Evolutionary conservation across 169 alveolate species (phyloP).

Genomic region (Cyclospora cayetanensis): DNA sequence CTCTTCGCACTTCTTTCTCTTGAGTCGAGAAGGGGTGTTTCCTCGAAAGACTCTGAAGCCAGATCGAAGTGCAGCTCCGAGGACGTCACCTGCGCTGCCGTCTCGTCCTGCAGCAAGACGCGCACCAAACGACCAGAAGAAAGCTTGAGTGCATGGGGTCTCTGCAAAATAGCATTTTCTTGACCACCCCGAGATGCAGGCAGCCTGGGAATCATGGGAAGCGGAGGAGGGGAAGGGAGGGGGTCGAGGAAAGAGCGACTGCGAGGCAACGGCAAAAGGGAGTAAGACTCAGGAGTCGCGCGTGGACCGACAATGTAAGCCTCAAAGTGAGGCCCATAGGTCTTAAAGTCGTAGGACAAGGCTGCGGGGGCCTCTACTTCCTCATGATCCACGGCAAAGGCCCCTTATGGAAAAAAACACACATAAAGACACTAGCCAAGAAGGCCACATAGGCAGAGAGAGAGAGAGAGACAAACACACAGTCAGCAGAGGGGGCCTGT

Average conservation of each 20-base stretch:
- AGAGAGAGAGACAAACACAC: too few species aligned
- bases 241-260: background rate
- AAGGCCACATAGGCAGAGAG: too few species aligned
- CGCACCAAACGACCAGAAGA: background rate
- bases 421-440: too few species aligned
- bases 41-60: background rate
- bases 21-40: background rate
- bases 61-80: background rate
- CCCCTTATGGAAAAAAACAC: slow-evolving; percentile 5
- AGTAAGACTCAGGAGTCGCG: background rate
- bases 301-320: background rate
- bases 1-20: background rate
- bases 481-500: too few species aligned
- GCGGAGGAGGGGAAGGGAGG: background rate
- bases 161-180: background rate
- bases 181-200: background rate
- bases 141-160: too few species aligned
- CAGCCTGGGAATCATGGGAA: background rate
- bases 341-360: background rate
- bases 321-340: background rate
- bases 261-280: background rate
- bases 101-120: slow-evolving; percentile 43
- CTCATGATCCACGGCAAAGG: background rate
- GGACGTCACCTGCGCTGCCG: background rate
- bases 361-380: slow-evolving; percentile 11